Percentiles rank a stretch among this genome's conserved stretches.
phyloP scores from a whole-genome alignment of 805 yeast genomes.

The Lipomyces yamadae region DNA sequence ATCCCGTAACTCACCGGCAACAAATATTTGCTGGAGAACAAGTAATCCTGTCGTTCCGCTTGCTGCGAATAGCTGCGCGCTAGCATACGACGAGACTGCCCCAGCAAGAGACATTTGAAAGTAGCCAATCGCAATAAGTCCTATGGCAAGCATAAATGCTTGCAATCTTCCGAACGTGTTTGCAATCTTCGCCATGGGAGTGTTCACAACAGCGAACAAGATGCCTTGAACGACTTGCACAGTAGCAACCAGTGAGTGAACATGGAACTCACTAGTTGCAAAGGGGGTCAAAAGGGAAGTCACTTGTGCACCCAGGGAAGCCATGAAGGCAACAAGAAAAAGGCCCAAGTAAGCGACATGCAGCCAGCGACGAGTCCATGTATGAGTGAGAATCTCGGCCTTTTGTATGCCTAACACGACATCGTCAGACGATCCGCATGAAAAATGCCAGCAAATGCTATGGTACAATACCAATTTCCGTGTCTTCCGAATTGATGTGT shows the following conservation, averaged over 20 bases:
- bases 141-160: constrained; percentile 46
- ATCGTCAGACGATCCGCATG: neutral
- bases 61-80: constrained; percentile 48
- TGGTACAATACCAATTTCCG: constrained; percentile 17
- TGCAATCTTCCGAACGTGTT: constrained; percentile 52
- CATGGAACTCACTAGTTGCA: constrained; percentile 50
- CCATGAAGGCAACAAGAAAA: constrained; percentile 37
- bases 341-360: constrained; percentile 37
- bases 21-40: constrained; percentile 47
- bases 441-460: neutral
- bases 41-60: constrained; percentile 50
- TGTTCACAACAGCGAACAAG: constrained; percentile 49
- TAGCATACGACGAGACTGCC: constrained; percentile 47
- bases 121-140: constrained; percentile 47
- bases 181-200: constrained; percentile 51
- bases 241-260: constrained; percentile 51
- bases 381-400: constrained; percentile 29
- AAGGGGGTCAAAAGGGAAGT: constrained; percentile 44
- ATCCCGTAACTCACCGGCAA: constrained; percentile 30
- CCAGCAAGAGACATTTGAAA: constrained; percentile 49
- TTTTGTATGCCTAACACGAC: constrained; percentile 29
- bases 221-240: constrained; percentile 50
- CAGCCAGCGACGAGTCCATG: constrained; percentile 34
- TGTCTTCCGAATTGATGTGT: constrained; percentile 13
- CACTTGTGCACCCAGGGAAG: constrained; percentile 39